A percentile compares a stretch with the other conserved stretches of the same genome.
phyloP scores from a whole-genome alignment of 208 protist genomes.

The Trypanosoma platydactyli region DNA sequence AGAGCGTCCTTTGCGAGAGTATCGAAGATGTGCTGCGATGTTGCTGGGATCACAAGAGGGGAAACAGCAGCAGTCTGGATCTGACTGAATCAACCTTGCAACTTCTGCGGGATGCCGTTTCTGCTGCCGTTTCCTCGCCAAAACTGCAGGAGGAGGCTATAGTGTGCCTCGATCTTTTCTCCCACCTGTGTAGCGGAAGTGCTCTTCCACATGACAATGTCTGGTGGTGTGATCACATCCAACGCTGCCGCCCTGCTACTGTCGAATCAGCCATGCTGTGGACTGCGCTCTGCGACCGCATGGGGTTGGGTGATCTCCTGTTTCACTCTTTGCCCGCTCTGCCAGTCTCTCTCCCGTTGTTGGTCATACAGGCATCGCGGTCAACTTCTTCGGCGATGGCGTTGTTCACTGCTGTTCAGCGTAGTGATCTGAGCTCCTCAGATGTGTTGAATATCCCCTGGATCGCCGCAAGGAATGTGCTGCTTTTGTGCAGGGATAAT shows the following conservation, averaged over 20 bases:
- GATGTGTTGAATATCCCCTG: conserved; percentile 10
- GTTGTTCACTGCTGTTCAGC: conserved; percentile 9
- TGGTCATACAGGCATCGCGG: conserved; percentile 17
- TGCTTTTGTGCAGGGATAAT: conserved; percentile 10
- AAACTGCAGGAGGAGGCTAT: neutral
- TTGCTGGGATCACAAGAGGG: neutral
- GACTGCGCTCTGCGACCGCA: conserved; percentile 1
- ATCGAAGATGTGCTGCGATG: conserved; percentile 11
- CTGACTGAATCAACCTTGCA: neutral
- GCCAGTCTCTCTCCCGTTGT: conserved; percentile 4
- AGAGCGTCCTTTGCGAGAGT: neutral
- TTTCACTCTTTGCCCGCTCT: neutral
- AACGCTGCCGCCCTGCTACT: neutral
- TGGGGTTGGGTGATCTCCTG: conserved; percentile 3
- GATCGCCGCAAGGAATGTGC: conserved; percentile 1
- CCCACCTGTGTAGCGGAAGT: neutral
- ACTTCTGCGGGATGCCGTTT: conserved; percentile 14
- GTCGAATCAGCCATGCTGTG: conserved; percentile 10
- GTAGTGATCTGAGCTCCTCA: neutral
- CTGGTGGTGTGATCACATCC: conserved; percentile 19
- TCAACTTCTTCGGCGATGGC: neutral
- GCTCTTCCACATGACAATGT: neutral
- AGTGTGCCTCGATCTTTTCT: conserved; percentile 17
- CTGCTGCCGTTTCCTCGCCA: neutral
- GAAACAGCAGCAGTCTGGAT: neutral